phyloP scores from a whole-genome alignment of 1,139 yeast genomes.

The Yamadazyma sp. region DNA sequence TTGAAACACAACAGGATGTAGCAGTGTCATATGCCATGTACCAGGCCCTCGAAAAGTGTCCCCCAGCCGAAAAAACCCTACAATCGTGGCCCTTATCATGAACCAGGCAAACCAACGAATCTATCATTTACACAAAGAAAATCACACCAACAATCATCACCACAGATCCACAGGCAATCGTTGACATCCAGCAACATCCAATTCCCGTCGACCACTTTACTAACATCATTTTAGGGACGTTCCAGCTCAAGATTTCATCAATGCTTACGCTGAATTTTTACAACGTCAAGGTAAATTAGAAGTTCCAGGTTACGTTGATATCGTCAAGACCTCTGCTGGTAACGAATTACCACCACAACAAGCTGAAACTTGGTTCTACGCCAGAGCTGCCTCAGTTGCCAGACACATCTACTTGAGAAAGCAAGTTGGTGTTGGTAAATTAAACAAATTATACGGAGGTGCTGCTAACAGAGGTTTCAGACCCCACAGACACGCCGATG shows the following conservation, averaged over 20 bases:
- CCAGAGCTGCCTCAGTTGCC: conserved; percentile 99
- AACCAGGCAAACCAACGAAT: too few relatives aligned
- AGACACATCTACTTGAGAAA: conserved; percentile 99
- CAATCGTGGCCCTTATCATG: too few relatives aligned
- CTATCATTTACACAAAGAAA: too few relatives aligned
- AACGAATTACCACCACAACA: conserved; percentile 99
- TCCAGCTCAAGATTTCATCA: conserved; percentile 99
- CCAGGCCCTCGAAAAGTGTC: background rate
- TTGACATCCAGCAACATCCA: too few relatives aligned
- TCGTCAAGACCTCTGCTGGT: conserved; percentile 98
- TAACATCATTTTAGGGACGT: conserved; percentile 77
- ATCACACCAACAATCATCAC: too few relatives aligned
- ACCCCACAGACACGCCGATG: conserved; percentile 98
- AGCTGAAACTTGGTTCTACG: conserved; percentile 99
- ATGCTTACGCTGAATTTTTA: conserved; percentile 99
- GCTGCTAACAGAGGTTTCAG: conserved; percentile 98
- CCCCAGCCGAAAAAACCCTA: too few relatives aligned
- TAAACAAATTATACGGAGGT: conserved; percentile 99
- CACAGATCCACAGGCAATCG: too few relatives aligned
- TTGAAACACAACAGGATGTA: background rate
- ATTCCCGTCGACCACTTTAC: conserved; percentile 16
- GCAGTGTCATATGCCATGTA: background rate
- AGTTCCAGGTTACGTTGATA: conserved; percentile 99
- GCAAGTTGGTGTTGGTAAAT: conserved; percentile 98
- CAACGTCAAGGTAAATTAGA: conserved; percentile 99